phyloP scores from a whole-genome alignment of 345 rosid species.

The Erucastrum elatum region DNA sequence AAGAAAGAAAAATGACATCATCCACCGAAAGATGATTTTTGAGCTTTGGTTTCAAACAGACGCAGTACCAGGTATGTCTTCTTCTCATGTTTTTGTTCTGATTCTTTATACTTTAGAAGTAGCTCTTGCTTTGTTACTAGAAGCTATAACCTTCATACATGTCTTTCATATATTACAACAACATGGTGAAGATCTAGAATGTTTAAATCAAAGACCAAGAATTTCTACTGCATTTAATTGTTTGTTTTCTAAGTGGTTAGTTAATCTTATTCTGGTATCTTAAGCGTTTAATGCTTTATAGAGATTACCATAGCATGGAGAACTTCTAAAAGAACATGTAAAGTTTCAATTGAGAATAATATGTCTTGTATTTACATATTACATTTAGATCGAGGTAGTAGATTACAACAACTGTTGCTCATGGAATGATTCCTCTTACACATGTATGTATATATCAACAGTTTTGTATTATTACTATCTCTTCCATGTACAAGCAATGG shows the following conservation, averaged over 20 bases:
- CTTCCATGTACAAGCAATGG: constrained; percentile 7
- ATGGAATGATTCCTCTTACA: constrained; percentile 9
- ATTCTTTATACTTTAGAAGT: not conserved
- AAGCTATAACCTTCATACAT: not conserved
- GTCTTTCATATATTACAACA: not conserved
- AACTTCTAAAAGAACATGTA: not conserved
- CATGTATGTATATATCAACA: constrained; percentile 13
- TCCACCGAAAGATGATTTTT: not conserved
- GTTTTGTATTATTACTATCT: constrained; percentile 15
- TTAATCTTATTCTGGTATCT: not conserved
- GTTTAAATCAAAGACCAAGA: not conserved
- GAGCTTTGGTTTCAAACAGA: constrained; percentile 19
- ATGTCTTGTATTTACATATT: constrained; percentile 5
- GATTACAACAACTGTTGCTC: not conserved
- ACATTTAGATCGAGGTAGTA: not conserved
- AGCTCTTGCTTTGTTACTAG: constrained; percentile 1
- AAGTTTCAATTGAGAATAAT: not conserved
- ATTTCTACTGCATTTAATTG: not conserved
- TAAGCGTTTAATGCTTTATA: not conserved
- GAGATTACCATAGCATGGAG: not conserved
- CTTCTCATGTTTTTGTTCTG: constrained; percentile 12
- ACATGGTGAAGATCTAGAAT: not conserved
- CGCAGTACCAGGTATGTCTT: constrained; percentile 29
- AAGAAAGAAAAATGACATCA: not conserved
- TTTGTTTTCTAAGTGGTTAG: not conserved